Percentiles rank a stretch among this genome's conserved stretches.
Evolutionary conservation across 2,329 filamentous ascomycete genomes (phyloP).

Genomic region (Fusarium brachygibbosum): DNA sequence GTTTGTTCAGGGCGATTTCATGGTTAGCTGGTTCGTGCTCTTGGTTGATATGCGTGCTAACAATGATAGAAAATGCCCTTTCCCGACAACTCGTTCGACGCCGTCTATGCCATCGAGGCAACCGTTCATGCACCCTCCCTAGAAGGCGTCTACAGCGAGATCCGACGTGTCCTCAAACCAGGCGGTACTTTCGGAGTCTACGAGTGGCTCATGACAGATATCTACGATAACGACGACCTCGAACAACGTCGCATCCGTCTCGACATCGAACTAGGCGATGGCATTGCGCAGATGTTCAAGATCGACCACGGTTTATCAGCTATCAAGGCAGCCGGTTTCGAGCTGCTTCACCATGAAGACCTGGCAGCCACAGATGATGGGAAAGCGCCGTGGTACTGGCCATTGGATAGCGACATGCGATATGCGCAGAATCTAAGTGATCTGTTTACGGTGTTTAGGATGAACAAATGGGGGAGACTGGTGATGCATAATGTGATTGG

Average conservation of each 20-base stretch:
- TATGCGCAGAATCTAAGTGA: slow-evolving; percentile 82
- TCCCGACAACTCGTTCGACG: slow-evolving; percentile 90
- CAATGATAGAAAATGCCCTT: slow-evolving; percentile 85
- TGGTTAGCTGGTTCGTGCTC: slow-evolving; percentile 64
- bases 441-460: slow-evolving; percentile 80
- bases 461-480: slow-evolving; percentile 83
- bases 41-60: slow-evolving; percentile 7
- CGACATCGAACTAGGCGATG: slow-evolving; percentile 94
- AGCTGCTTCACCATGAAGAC: slow-evolving; percentile 70
- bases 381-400: slow-evolving; percentile 90
- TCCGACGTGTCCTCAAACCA: slow-evolving; percentile 96
- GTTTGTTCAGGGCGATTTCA: slow-evolving; percentile 97
- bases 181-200: slow-evolving; percentile 97
- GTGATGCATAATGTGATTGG: slow-evolving; percentile 80
- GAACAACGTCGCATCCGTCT: slow-evolving; percentile 90
- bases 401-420: slow-evolving; percentile 79
- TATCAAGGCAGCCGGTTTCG: slow-evolving; percentile 87
- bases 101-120: slow-evolving; percentile 96
- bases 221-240: slow-evolving; percentile 89
- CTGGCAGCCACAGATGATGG: slow-evolving; percentile 64
- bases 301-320: slow-evolving; percentile 84
- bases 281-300: slow-evolving; percentile 97
- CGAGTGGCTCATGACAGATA: slow-evolving; percentile 98
- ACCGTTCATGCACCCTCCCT: slow-evolving; percentile 94
- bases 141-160: slow-evolving; percentile 92